A percentile compares a stretch with the other conserved stretches of the same genome.
These are phyloP conservation scores for Fraxinus velutina DNA, from an alignment of 305 asterid species.

Conservation along the genomic window DNA sequence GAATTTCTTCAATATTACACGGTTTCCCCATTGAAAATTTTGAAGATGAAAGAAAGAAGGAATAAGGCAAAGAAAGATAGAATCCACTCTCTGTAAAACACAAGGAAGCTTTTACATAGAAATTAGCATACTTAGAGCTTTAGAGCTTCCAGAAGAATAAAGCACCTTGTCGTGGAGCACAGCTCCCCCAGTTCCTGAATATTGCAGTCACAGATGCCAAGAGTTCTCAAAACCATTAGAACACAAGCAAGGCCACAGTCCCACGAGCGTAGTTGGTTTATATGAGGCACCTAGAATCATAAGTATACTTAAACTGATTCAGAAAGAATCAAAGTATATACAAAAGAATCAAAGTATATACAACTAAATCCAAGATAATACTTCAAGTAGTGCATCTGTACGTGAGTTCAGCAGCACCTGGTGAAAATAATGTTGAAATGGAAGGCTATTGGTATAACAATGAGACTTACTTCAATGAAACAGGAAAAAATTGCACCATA, in stretches of 20 bases:
- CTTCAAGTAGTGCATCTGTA: background rate
- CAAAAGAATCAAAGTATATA: background rate
- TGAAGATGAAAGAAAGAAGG: background rate
- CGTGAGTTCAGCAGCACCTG: constrained; percentile 8
- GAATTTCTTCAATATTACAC: background rate
- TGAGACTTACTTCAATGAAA: constrained; percentile 53
- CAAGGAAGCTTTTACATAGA: background rate
- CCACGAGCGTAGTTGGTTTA: constrained; percentile 76
- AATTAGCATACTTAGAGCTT: background rate
- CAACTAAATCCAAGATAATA: background rate
- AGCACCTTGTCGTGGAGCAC: constrained; percentile 75
- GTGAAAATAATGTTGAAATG: constrained; percentile 12
- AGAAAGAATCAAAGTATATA: background rate
- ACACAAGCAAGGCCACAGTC: constrained; percentile 99
- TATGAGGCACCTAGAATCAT: constrained; percentile 69
- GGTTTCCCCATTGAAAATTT: background rate
- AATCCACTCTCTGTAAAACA: constrained; percentile 1
- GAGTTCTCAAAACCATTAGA: constrained; percentile 73
- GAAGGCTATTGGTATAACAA: constrained; percentile 5
- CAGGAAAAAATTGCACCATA: constrained; percentile 32
- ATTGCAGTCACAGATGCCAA: constrained; percentile 44
- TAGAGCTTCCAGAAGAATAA: constrained; percentile 2
- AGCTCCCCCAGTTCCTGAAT: constrained; percentile 61
- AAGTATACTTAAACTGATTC: constrained; percentile 21
- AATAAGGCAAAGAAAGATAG: background rate